These are phyloP conservation scores for Pseudoscleropodium purum DNA, from an alignment of 225 moss, liverwort and hornwort genomes.

Conservation along the genomic window DNA sequence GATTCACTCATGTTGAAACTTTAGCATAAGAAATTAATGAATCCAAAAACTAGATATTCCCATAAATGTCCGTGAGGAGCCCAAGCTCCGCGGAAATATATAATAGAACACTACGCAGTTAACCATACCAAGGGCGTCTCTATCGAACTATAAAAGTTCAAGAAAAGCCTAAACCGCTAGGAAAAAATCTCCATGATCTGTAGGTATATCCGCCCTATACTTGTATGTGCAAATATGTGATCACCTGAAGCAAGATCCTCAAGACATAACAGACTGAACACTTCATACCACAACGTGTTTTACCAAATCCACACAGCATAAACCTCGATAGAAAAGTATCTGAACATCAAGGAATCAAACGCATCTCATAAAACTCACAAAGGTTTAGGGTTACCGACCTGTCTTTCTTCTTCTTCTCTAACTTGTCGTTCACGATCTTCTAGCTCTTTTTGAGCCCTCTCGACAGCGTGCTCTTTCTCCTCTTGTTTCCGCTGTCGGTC, in stretches of 20 bases:
- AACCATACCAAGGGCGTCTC: neutral
- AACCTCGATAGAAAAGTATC: neutral
- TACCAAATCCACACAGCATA: neutral
- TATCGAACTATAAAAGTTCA: neutral
- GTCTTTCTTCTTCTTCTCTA: conserved; percentile 79
- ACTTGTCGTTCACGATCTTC: conserved; percentile 92
- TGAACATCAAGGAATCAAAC: neutral
- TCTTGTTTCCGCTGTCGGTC: conserved; percentile 87
- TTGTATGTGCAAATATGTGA: neutral
- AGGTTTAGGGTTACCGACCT: conserved; percentile 18
- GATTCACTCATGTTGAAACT: neutral
- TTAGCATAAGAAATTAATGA: neutral
- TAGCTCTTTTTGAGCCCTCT: conserved; percentile 82
- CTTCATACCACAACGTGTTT: neutral
- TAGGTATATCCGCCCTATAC: neutral
- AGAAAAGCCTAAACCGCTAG: neutral
- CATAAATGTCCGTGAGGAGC: neutral
- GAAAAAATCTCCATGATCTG: neutral
- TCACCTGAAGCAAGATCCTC: neutral
- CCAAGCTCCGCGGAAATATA: neutral
- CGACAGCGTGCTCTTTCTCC: conserved; percentile 89
- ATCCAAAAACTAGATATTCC: neutral
- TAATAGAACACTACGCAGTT: neutral
- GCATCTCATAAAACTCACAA: neutral
- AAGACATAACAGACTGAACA: neutral